Percentiles rank a stretch among this genome's conserved stretches.
These are phyloP conservation scores for Stagonosporopsis cucurbitacearum DNA, from an alignment of 2,329 filamentous ascomycete genomes.

Conservation along the genomic window DNA sequence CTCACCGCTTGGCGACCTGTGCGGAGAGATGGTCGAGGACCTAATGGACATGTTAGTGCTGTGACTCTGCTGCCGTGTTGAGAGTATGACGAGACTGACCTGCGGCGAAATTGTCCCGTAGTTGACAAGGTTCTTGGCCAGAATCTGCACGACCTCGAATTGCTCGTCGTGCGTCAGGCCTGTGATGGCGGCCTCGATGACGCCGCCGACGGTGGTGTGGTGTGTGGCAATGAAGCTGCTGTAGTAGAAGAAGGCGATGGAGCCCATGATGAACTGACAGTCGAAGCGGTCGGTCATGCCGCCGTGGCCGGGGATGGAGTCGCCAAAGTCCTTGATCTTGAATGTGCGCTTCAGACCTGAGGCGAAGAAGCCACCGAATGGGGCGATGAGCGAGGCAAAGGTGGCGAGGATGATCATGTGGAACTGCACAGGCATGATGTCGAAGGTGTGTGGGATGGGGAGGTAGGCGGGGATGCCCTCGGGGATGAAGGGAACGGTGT, in stretches of 20 bases:
- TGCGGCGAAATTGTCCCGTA: constrained; percentile 64
- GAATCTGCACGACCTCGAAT: constrained; percentile 72
- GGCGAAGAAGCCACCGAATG: constrained; percentile 98
- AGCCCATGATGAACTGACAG: constrained; percentile 99
- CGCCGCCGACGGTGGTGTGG: constrained; percentile 81
- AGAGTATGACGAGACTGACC: constrained; percentile 45
- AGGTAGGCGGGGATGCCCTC: constrained; percentile 33
- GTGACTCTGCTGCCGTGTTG: not conserved
- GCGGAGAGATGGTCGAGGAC: constrained; percentile 16
- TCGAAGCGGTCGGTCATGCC: constrained; percentile 99
- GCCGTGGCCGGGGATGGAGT: constrained; percentile 96
- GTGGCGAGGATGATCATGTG: constrained; percentile 89
- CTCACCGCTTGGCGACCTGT: constrained; percentile 2
- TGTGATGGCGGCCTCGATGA: constrained; percentile 90
- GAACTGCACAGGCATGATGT: constrained; percentile 86
- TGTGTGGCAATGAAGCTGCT: constrained; percentile 94
- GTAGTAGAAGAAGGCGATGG: constrained; percentile 98
- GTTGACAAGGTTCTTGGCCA: constrained; percentile 69
- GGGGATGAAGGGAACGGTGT: constrained; percentile 64
- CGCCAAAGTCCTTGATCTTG: constrained; percentile 99
- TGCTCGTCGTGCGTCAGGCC: constrained; percentile 89
- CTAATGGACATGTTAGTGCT: not conserved
- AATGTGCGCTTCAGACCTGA: constrained; percentile 97
- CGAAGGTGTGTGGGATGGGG: constrained; percentile 74
- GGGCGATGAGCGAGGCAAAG: constrained; percentile 94